A percentile compares a stretch with the other conserved stretches of the same genome.
phyloP scores from a whole-genome alignment of 768 basidiomycete species.

The Leccinum truebloodii region DNA sequence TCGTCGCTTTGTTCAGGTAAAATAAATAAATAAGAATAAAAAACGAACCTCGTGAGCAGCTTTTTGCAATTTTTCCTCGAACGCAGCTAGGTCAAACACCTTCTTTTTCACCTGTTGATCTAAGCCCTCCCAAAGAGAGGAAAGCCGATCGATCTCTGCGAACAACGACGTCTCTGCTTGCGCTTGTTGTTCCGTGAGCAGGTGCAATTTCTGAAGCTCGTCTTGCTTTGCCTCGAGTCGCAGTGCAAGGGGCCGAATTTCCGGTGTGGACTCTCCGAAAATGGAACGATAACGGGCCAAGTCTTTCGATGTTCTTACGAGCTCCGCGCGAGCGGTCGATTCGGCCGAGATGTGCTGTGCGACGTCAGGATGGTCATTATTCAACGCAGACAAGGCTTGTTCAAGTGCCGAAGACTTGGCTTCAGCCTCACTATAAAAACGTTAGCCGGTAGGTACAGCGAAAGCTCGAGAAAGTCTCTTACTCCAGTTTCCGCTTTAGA shows the following conservation, averaged over 20 bases:
- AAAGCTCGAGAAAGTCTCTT: constrained; percentile 25
- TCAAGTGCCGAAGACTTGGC: constrained; percentile 51
- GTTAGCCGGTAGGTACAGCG: constrained; percentile 16
- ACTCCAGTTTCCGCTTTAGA: constrained; percentile 59
- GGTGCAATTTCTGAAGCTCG: constrained; percentile 58
- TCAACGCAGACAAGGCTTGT: constrained; percentile 45
- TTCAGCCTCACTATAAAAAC: constrained; percentile 50
- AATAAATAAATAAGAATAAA: no score
- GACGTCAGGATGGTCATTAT: constrained; percentile 54
- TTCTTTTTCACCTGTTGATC: no score
- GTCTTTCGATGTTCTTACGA: constrained; percentile 43
- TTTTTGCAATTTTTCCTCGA: constrained; percentile 75
- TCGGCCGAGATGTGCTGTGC: no score
- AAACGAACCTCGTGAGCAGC: constrained; percentile 64
- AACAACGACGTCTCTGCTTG: constrained; percentile 79
- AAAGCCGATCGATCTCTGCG: constrained; percentile 84
- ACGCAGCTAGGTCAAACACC: constrained; percentile 71
- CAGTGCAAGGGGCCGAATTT: constrained; percentile 51
- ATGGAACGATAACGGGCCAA: constrained; percentile 62
- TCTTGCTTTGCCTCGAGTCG: constrained; percentile 66
- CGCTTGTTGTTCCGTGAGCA: constrained; percentile 61
- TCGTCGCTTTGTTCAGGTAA: no score
- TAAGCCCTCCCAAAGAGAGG: constrained; percentile 88
- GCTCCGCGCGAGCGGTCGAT: no score
- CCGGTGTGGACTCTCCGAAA: constrained; percentile 58